Evolutionary conservation across 2,329 filamentous ascomycete genomes (phyloP), one percentile per base, ranked within the genome.

Genomic region (Nigrospora sphaerica): DNA sequence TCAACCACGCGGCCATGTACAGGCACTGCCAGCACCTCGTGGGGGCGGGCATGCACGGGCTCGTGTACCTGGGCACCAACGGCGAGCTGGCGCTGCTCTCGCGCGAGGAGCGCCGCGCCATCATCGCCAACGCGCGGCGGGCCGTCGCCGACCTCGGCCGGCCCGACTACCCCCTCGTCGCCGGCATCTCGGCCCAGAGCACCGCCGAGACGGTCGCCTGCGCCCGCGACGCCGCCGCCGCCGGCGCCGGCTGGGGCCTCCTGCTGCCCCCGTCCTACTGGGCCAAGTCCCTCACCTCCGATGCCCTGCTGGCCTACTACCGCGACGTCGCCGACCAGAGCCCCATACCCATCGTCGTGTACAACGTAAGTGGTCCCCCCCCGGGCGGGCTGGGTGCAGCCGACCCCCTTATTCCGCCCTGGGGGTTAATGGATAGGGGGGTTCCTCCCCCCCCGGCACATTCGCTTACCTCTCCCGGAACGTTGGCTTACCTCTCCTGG

Each of bases 51-150:
- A 64, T 72, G 54, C 66, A 71, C 37, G 68, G 72, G 2, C 66
- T 75, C 0, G 71, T 75, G 1, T 66, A 72, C 19, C 62, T 68
- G 3, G 72, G 71, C 16, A 73, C 72, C 6, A 75, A 71, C 39
- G 72, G 68, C 32, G 72, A 74, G 48, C 62, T 71, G 11, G 67
- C 66, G 2, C 58, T 73, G 0, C 61, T 75, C 1, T 66, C 62
- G 0, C 51, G 60, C 3, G 61, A 62, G 14, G 70, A 73, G 55
- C 64, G 72, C 6, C 60, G 60, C 16, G 57, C 64, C 9, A 62
- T 76, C n/a, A 55, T 75, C 13, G 51, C 58, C 11, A 69, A 58
- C 14, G 69, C 68, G 0, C 56, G 59, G 12, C 59, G 60, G 10
- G 67, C 69, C 1, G 64, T 70, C 3, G 54, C 56, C 19, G 67